Conservation (phyloP, 2,329 filamentous ascomycete genomes). For the Chaetomium olivaceum region DNA sequence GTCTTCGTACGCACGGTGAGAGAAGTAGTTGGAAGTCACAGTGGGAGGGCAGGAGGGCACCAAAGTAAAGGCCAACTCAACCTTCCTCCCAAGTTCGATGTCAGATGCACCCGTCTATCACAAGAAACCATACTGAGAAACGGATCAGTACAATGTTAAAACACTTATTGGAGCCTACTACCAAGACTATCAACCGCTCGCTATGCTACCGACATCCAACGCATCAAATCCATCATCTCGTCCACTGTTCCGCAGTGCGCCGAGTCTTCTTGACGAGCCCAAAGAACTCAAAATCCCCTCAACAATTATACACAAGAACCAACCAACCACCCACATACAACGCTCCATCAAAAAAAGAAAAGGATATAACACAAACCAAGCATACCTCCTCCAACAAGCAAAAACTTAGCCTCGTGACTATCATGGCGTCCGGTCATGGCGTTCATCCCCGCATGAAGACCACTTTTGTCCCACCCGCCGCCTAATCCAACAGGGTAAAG, state of each 20-base stretch:
- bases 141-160: background rate
- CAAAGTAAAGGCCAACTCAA: too few relatives aligned
- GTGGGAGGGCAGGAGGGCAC: too few relatives aligned
- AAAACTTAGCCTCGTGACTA: background rate
- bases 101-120: too few relatives aligned
- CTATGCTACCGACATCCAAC: constrained; percentile 11
- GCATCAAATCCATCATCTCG: background rate
- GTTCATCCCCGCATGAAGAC: background rate
- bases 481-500: background rate
- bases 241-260: background rate
- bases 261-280: background rate
- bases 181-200: constrained; percentile 9
- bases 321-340: background rate
- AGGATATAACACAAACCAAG: background rate
- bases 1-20: too few relatives aligned
- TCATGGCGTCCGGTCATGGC: constrained; percentile 2
- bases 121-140: background rate
- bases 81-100: too few relatives aligned
- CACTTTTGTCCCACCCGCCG: background rate
- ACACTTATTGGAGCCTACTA: background rate
- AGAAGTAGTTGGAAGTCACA: too few relatives aligned
- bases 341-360: background rate
- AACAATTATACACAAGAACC: background rate
- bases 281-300: background rate
- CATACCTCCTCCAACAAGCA: background rate